Percentiles rank a stretch among this genome's conserved stretches.
Conservation (phyloP, 2,329 filamentous ascomycete genomes). For the Cladosporium sp. region DNA sequence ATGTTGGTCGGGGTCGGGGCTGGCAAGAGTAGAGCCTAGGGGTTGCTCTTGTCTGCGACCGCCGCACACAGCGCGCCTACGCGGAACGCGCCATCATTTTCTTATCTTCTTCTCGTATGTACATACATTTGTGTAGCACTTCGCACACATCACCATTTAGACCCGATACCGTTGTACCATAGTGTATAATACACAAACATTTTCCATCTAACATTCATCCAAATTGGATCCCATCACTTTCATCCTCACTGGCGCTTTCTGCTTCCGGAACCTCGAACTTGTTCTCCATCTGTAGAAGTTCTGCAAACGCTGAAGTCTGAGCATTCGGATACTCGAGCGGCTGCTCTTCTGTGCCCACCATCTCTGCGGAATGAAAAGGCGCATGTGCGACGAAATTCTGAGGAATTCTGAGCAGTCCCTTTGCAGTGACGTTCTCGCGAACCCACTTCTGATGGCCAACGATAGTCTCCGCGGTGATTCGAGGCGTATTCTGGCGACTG, state of each 20-base stretch:
- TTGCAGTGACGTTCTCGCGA: slow-evolving; percentile 60
- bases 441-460: slow-evolving; percentile 76
- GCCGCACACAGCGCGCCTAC: not conserved
- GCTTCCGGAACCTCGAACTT: not conserved
- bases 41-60: not conserved
- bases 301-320: slow-evolving; percentile 62
- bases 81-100: not conserved
- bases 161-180: not conserved
- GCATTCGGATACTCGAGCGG: slow-evolving; percentile 75
- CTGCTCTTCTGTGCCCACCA: slow-evolving; percentile 26
- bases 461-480: slow-evolving; percentile 60
- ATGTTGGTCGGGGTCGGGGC: not conserved
- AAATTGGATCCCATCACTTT: not conserved
- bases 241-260: not conserved
- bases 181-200: not conserved
- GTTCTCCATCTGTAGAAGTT: slow-evolving; percentile 51
- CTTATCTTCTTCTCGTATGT: not conserved
- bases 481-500: slow-evolving; percentile 56
- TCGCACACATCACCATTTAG: not conserved
- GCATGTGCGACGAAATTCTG: slow-evolving; percentile 77
- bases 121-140: not conserved
- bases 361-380: slow-evolving; percentile 57
- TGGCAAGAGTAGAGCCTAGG: not conserved
- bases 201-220: not conserved
- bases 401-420: slow-evolving; percentile 62